A percentile compares a stretch with the other conserved stretches of the same genome.
Conservation (phyloP, 768 basidiomycete genomes). For the Gymnopilus dilepis region DNA sequence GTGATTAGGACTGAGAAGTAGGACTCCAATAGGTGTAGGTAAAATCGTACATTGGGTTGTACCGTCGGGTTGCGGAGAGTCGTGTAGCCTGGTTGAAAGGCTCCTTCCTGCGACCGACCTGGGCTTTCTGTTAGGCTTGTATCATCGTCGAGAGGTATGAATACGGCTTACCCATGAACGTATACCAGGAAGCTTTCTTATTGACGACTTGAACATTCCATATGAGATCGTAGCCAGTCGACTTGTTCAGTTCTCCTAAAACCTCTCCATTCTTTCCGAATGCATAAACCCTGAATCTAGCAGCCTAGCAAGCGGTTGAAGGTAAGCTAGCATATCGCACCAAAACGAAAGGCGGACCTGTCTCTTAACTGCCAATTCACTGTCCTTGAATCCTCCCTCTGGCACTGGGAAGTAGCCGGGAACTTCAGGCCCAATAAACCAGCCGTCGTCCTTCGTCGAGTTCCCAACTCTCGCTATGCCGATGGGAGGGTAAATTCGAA, state of each 20-base stretch:
- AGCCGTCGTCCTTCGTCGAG: conserved; percentile 23
- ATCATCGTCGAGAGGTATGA: neutral
- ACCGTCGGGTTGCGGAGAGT: conserved; percentile 33
- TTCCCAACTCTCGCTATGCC: conserved; percentile 41
- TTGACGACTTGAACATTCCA: conserved; percentile 42
- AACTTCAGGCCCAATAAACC: conserved; percentile 34
- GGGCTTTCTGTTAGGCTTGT: neutral
- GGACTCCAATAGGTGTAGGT: no score
- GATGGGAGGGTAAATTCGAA: conserved; percentile 38
- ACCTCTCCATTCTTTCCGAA: conserved; percentile 28
- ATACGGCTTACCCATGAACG: conserved; percentile 18
- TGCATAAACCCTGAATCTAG: conserved; percentile 37
- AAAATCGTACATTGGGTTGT: conserved; percentile 24
- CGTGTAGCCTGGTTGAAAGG: conserved; percentile 21
- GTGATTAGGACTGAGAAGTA: neutral
- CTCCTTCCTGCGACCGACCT: conserved; percentile 17
- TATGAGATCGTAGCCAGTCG: conserved; percentile 23
- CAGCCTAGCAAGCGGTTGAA: conserved; percentile 28
- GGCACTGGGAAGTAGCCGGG: conserved; percentile 29
- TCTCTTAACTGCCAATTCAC: conserved; percentile 30
- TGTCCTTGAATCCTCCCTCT: conserved; percentile 20
- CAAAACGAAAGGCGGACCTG: conserved; percentile 24
- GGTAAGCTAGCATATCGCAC: neutral
- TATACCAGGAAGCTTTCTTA: conserved; percentile 32
- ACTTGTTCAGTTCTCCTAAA: conserved; percentile 33